Evolutionary conservation across 805 yeast genomes (phyloP).

Genomic region (Yarrowia keelungensis): DNA sequence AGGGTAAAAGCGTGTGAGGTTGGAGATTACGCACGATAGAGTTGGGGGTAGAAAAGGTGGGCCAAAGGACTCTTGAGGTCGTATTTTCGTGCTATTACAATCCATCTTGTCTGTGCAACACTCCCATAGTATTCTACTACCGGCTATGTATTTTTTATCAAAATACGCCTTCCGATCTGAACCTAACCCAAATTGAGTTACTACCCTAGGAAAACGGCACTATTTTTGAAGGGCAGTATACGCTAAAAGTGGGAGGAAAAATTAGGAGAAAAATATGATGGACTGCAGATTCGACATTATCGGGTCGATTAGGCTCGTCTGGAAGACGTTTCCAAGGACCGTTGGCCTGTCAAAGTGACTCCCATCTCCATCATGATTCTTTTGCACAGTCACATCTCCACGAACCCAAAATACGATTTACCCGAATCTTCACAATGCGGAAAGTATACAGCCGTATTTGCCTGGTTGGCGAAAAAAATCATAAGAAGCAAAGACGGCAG

Average conservation of each 20-base stretch:
- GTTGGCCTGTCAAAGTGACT: neutral
- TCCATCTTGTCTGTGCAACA: too few relatives aligned
- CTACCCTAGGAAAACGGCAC: constrained; percentile 25
- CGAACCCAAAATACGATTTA: constrained; percentile 13
- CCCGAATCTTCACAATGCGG: constrained; percentile 15
- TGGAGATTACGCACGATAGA: neutral
- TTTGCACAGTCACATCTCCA: neutral
- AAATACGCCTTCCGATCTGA: constrained; percentile 34
- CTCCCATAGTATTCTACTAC: neutral
- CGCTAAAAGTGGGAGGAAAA: constrained; percentile 3
- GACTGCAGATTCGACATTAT: constrained; percentile 17
- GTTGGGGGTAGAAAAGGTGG: neutral
- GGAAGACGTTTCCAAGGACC: neutral
- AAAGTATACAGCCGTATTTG: constrained; percentile 27
- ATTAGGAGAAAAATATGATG: neutral
- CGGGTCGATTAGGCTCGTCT: neutral
- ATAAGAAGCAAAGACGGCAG: neutral
- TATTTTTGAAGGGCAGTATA: neutral
- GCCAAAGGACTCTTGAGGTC: too few relatives aligned
- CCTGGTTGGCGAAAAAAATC: too few relatives aligned
- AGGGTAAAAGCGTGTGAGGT: constrained; percentile 16
- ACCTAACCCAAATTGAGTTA: constrained; percentile 13
- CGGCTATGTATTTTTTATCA: neutral
- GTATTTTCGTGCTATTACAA: neutral
- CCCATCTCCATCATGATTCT: neutral